Base-by-base conservation (phyloP, 225 moss, liverwort and hornwort species). In the Straminergon stramineum region DNA sequence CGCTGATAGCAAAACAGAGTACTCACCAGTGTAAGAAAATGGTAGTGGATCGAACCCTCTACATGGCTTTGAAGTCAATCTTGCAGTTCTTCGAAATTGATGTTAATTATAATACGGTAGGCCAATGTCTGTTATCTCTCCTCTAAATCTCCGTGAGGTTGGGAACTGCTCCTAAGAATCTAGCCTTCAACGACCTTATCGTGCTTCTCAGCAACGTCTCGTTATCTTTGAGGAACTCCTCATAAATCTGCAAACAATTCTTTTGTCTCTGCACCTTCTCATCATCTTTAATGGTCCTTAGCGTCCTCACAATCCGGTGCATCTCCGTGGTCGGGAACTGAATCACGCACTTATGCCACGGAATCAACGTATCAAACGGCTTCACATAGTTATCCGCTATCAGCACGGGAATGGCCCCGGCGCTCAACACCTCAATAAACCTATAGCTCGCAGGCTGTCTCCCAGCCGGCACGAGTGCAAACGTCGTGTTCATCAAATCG, bases 351-450 rank as follows among this genome's bases (percentile, higher is more conserved):
- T 81, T 90, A 23, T 92, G 82, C 94, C 94, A 94, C 51, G 66
- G 90, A 45, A 94, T 93, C 37, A 94, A 58, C 27, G 86, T 88
- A 48, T 93, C 93, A 73, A 94, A 93, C 5, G 93, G 93, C 88
- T 93, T 94, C 79, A 94, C 93, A 27, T 94, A 94, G 28, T 94
- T 94, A 45, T 94, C 94, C 20, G 88, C 93, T n/a, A 94, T 94
- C 75, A 94, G 52, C 43, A 94, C 90, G 9, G 94, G 94, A 68
- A 94, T 91, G 13, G 90, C 92, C 9, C 94, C 92, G 4, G 94
- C 90, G 84, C 92, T 91, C n/a, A 94, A 51, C n/a, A 91, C 93
- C 87, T 94, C 94, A 26, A 86, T 84, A 43, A 91, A 92, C 43
- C 92, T 58, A 51, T 92, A 94, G 74, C 88, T 90, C n/a, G 91